Evolutionary conservation across 106 monocot genomes (phyloP).

Genomic region (Allium cepa): DNA sequence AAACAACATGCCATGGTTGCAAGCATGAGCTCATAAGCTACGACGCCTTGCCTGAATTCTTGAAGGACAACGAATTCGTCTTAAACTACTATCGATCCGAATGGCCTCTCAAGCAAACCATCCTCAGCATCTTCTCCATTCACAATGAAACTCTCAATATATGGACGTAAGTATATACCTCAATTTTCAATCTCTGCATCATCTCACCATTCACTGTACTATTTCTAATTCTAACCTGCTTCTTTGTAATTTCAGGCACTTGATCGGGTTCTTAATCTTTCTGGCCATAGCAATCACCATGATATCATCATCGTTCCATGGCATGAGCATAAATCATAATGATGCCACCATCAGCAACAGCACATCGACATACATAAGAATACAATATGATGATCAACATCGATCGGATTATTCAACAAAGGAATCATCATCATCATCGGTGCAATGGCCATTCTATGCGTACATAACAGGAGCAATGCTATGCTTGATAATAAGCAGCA

Average conservation of each 20-base stretch:
- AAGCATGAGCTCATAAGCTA: constrained; percentile 19
- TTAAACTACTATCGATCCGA: constrained; percentile 31
- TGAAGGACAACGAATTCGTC: constrained; percentile 49
- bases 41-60: constrained; percentile 24
- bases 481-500: constrained; percentile 75
- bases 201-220: not conserved
- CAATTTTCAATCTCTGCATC: not conserved
- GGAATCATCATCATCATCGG: not conserved
- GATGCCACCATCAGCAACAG: not conserved
- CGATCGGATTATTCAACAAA: not conserved
- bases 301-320: not conserved
- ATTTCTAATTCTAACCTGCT: not conserved
- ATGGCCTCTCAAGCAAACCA: constrained; percentile 39
- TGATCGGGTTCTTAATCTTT: constrained; percentile 46
- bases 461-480: constrained; percentile 69
- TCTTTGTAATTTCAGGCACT: constrained; percentile 8
- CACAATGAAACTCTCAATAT: constrained; percentile 55
- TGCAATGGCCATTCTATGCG: constrained; percentile 65
- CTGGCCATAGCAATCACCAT: constrained; percentile 37
- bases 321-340: not conserved
- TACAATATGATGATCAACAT: not conserved
- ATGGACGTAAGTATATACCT: constrained; percentile 32
- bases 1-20: not conserved
- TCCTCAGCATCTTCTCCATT: constrained; percentile 51
- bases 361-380: not conserved